Evolutionary conservation across 2,329 filamentous ascomycete species (phyloP).

Genomic region (Colletotrichum aenigma): DNA sequence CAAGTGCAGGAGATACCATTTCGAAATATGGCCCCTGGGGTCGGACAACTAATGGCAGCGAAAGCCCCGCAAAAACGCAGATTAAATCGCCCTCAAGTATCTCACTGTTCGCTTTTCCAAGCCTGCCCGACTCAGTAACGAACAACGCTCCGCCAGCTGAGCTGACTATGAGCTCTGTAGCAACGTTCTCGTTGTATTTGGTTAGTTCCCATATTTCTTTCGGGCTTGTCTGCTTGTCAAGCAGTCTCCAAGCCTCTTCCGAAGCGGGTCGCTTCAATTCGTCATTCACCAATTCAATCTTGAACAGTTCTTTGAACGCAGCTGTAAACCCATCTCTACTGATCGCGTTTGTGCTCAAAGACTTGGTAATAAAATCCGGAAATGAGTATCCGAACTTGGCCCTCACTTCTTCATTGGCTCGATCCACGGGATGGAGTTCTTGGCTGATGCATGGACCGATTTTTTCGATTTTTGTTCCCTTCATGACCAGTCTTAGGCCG

Average conservation of each 20-base stretch:
- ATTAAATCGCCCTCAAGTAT: background rate
- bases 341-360: background rate
- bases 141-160: background rate
- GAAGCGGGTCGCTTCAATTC: background rate
- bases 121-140: background rate
- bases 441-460: background rate
- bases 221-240: background rate
- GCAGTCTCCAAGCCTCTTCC: background rate
- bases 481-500: background rate
- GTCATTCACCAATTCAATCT: background rate
- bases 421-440: background rate
- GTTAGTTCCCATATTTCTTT: background rate
- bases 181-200: background rate
- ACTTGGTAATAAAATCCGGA: background rate
- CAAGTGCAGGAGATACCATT: background rate
- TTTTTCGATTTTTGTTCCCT: background rate
- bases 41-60: background rate
- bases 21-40: background rate
- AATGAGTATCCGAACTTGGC: background rate
- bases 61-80: background rate
- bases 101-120: background rate
- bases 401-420: background rate
- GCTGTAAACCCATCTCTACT: background rate
- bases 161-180: background rate
- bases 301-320: background rate